Base-by-base conservation (phyloP, 73 alveolate species). In the Paramecium sexaurelia region DNA sequence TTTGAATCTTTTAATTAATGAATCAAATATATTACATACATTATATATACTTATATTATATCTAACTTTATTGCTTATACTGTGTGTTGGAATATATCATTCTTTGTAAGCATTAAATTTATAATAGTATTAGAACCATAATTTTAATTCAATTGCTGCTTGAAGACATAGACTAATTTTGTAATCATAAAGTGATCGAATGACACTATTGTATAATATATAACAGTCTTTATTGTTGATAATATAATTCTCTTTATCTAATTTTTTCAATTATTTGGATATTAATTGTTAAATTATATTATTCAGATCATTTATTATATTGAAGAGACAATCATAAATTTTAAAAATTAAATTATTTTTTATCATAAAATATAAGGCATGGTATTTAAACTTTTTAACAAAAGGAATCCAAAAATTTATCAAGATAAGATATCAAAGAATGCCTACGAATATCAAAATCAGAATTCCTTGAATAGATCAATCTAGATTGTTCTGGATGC, bases 301-400 rank as follows among this genome's bases (percentile, higher is more conserved):
- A 17, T 71, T 71, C 22, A 71, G 8, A 10, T 32, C 56, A 71
- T 71, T 71, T 17, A 71, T 24, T 35, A 71, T 71, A 37, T 71
- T 71, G 86, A 71, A 71, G 86, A 33, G 57, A 71, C 86, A 33
- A 71, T 71, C 86, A 71, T 71, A 27, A 71, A 71, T 61, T 51
- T 51, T 51, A 51, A 51, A n/a, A 51, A n/a, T 61, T 61, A 61
- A 61, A 29, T 11, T 61, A 61, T 26, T 22, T 61, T 45, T 22
- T 29, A 0, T 61, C 37, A 29, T 24, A 7, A 22, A 13, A 13
- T 29, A 61, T 61, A 32, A 13, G 13, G 33, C 67, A 61, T 61
- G 83, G 83, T 61, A 61, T 32, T 61, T 61, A 29, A 61, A 61
- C 9, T 61, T 4, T 26, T 61, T 61, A 61, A 61, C 83, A 10